Base-by-base conservation (phyloP, 768 basidiomycete genomes). In the Pleurotus giganteus region DNA sequence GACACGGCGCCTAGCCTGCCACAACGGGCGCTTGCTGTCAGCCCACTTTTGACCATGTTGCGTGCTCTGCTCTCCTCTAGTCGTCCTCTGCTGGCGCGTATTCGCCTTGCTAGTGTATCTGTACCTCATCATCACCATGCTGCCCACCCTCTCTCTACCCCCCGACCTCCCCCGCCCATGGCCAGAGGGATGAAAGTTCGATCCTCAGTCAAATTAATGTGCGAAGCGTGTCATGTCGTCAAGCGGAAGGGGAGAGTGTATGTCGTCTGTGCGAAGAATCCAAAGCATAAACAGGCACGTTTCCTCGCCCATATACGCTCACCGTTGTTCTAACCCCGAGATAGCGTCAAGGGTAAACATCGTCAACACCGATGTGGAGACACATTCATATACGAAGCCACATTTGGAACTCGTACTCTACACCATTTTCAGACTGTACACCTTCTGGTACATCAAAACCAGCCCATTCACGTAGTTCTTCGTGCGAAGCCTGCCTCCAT, bases 101-200 rank as follows among this genome's bases (percentile, higher is more conserved):
- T 81, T 60, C 69, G 74, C 55, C 49, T 36, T 15, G 49, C 49
- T 37, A 37, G 31, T 17, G 19, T 51, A 0, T 17, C 31, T 19
- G 23, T 24, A n/a, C 31, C 34, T 12, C 49, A 51, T 21, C 17
- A 19, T 9, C 49, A 50, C n/a, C 49, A n/a, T 37, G 34, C 49
- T 19, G 57, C 72, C 45, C 71, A 73, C 54, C 58, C 71, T 52
- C 51, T 66, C 42, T 56, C 29, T 54, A 47, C 44, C 19, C 27
- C 17, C 26, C 50, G 24, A 29, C 1, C n/a, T 43, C 4, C 19
- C 32, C 51, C 34, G 17, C 70, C 67, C 39, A 66, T 82, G 19
- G 68, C 78, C n/a, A 74, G 89, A 61, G 93, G 94, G 44, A 95
- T 97, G 91, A 99, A 99, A 77, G 94, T 98, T 56, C 85, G 96